Evolutionary conservation across 2,329 filamentous ascomycete species (phyloP), one percentile per base, ranked within the genome.

Genomic region (Cordyceps cicadae): DNA sequence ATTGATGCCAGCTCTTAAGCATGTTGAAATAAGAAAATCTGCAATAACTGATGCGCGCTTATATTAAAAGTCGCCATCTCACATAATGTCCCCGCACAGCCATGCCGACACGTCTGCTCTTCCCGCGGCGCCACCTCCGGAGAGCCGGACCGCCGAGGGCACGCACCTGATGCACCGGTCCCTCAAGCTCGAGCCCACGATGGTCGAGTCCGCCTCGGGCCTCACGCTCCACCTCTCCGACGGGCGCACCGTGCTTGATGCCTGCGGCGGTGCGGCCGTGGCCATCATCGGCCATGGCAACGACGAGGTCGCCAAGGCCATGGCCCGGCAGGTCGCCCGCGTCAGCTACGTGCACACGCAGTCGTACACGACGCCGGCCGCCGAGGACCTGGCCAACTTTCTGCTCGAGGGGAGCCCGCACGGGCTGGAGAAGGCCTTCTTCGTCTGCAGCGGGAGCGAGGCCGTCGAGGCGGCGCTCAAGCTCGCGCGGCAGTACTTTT

Each of bases 201-300:
- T 63, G 54, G 81, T 81, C 5, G 68, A 76, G 11, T 77, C 74
- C 0, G 82, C 77, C 1, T 67, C 69, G 0, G 77, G 77, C 0
- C 66, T 71, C 6, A 71, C 74, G 26, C 66, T 77, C 3, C 66
- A 66, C 1, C 70, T 76, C 5, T 63, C 69, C 9, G 68, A 72
- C 37, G 76, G 74, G 5, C 61, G 62, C 3, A 65, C 62, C 1
- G 68, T 74, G 26, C 63, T 76, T n/a, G 74, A 75, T 51, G 73
- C 71, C 11, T 71, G 69, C 46, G 67, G 70, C 45, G 74, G 74
- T 3, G 71, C 74, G 1, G 72, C 73, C 8, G 87, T 90, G 6
- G 78, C 83, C 11, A 85, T 83, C 69, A 69, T 89, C 9, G 87
- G 86, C 17, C 84, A 88, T 67, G 80, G 79, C 37, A 78, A 86